phyloP scores from a whole-genome alignment of 2,329 filamentous ascomycete species.

The Penicillium brasilianum region DNA sequence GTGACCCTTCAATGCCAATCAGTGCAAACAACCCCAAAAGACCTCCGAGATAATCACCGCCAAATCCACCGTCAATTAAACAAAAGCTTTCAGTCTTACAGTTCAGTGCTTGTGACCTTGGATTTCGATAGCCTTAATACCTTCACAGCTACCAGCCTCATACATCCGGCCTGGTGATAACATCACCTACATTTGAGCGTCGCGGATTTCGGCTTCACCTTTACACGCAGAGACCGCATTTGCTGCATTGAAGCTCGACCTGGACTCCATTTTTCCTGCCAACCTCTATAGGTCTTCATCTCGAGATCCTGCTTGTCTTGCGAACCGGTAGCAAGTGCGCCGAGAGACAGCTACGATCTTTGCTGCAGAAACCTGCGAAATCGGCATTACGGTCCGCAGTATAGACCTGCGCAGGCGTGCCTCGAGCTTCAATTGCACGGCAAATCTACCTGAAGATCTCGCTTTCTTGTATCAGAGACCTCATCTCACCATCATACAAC shows the following conservation, averaged over 20 bases:
- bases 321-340: neutral
- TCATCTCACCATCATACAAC: neutral
- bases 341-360: neutral
- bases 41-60: constrained; percentile 14
- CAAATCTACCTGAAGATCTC: neutral
- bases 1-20: constrained; percentile 21
- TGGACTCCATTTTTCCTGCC: neutral
- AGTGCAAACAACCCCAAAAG: constrained; percentile 24
- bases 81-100: neutral
- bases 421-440: constrained; percentile 1
- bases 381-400: neutral
- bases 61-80: constrained; percentile 11
- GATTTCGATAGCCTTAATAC: neutral
- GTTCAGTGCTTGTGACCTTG: neutral
- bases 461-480: neutral
- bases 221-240: neutral
- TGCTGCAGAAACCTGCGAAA: neutral
- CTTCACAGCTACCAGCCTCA: neutral
- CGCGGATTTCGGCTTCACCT: constrained; percentile 2
- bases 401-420: neutral
- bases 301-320: neutral
- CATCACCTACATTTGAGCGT: neutral
- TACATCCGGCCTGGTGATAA: neutral
- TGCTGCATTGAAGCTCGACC: neutral
- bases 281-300: neutral